Conservation (phyloP, 345 rosid genomes). For the Eucalyptus fibrosa region DNA sequence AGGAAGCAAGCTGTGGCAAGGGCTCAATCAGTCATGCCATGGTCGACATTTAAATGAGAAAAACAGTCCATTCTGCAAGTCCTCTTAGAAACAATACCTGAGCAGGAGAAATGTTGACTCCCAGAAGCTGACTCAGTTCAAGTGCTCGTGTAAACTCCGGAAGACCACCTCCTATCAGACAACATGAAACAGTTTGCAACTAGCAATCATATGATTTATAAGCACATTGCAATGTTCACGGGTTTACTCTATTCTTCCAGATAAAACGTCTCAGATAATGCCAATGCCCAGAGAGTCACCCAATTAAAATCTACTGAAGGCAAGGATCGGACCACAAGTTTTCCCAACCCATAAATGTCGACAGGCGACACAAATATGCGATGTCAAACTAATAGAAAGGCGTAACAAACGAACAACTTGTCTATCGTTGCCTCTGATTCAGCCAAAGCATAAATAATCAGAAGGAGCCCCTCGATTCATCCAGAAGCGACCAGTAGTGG, state of each 20-base stretch:
- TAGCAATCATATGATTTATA: neutral
- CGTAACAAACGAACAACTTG: neutral
- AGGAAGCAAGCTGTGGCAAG: neutral
- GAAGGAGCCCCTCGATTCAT: neutral
- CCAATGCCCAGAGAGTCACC: neutral
- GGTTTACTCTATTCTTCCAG: neutral
- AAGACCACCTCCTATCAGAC: conserved; percentile 62
- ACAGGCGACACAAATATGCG: neutral
- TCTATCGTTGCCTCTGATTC: neutral
- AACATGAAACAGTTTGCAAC: neutral
- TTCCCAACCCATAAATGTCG: neutral
- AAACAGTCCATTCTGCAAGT: neutral
- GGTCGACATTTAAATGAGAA: neutral
- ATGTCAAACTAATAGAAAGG: neutral
- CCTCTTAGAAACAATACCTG: conserved; percentile 27
- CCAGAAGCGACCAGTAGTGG: neutral
- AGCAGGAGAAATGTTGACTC: conserved; percentile 34
- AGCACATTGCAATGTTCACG: neutral
- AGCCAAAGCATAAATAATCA: neutral
- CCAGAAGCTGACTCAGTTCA: conserved; percentile 53
- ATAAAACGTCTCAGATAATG: neutral
- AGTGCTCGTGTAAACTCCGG: conserved; percentile 61
- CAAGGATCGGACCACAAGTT: neutral
- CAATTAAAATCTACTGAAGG: neutral
- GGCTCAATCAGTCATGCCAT: neutral